Percentiles rank a stretch among this genome's conserved stretches.
These are phyloP conservation scores for Daedaleopsis sinensis DNA, from an alignment of 768 basidiomycete species.

Conservation along the genomic window DNA sequence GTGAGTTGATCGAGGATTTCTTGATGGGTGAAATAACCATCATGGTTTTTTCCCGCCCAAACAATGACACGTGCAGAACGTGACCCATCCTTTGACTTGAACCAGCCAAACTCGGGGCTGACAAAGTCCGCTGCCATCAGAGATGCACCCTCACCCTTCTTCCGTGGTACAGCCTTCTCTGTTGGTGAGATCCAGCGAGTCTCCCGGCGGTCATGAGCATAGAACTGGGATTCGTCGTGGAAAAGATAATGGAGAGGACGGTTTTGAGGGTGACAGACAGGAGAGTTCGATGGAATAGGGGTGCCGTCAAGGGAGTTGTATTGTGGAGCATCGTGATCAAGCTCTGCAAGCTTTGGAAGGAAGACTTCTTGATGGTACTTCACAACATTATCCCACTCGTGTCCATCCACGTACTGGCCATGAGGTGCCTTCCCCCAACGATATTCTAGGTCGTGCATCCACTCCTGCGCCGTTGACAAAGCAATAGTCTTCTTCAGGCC, in stretches of 20 bases:
- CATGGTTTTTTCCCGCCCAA: constrained; percentile 25
- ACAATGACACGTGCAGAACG: constrained; percentile 22
- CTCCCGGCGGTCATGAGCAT: constrained; percentile 39
- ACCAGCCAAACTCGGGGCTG: constrained; percentile 34
- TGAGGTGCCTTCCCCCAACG: constrained; percentile 29
- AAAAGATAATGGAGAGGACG: constrained; percentile 27
- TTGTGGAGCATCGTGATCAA: neutral
- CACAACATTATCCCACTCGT: constrained; percentile 41
- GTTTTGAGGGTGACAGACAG: neutral
- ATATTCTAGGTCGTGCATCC: constrained; percentile 42
- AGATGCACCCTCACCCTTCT: constrained; percentile 44
- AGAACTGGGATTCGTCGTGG: constrained; percentile 46
- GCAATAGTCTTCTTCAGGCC: constrained; percentile 25
- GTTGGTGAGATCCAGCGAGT: constrained; percentile 33
- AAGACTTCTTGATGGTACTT: constrained; percentile 34
- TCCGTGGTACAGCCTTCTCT: constrained; percentile 32
- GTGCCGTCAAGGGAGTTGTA: constrained; percentile 4
- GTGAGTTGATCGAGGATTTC: constrained; percentile 26
- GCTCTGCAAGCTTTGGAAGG: constrained; percentile 21
- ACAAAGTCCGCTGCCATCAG: constrained; percentile 43
- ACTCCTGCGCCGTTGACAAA: constrained; percentile 37
- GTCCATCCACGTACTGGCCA: constrained; percentile 41
- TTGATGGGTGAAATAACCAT: constrained; percentile 30
- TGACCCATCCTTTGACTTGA: constrained; percentile 23
- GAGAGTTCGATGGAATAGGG: neutral